Percentiles rank a stretch among this genome's conserved stretches.
Conservation (phyloP, 768 basidiomycete species). For the Lyophyllum atratum region DNA sequence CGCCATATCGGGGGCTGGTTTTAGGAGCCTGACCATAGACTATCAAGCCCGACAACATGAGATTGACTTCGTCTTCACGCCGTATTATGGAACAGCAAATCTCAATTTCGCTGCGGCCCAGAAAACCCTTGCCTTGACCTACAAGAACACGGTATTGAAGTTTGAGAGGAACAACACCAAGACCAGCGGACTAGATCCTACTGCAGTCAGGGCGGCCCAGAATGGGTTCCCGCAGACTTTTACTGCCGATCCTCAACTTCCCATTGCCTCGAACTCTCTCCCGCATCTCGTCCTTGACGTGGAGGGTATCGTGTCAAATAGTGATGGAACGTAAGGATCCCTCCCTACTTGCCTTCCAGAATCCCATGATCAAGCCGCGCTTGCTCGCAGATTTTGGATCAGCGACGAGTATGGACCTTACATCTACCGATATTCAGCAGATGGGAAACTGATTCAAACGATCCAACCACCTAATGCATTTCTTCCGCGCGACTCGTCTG, state of each 20-base stretch:
- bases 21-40: no score
- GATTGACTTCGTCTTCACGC: constrained; percentile 57
- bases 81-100: constrained; percentile 48
- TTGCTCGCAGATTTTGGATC: constrained; percentile 51
- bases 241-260: constrained; percentile 44
- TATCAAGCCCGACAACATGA: constrained; percentile 63
- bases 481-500: constrained; percentile 45
- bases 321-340: constrained; percentile 54
- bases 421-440: constrained; percentile 53
- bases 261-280: constrained; percentile 43
- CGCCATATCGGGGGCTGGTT: no score
- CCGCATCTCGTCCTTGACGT: constrained; percentile 54
- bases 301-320: constrained; percentile 59
- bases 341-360: neutral
- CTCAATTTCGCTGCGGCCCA: constrained; percentile 53
- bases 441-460: constrained; percentile 51
- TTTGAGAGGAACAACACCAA: constrained; percentile 45
- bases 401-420: constrained; percentile 74
- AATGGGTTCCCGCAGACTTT: constrained; percentile 29
- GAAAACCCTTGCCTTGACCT: constrained; percentile 51
- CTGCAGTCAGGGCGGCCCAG: constrained; percentile 45
- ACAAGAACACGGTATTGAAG: constrained; percentile 50
- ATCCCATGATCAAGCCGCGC: no score
- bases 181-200: constrained; percentile 60
- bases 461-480: constrained; percentile 62